Evolutionary conservation across 2,329 filamentous ascomycete genomes (phyloP), one percentile per base, ranked within the genome.

Genomic region (Thermothelomyces thermophilus): DNA sequence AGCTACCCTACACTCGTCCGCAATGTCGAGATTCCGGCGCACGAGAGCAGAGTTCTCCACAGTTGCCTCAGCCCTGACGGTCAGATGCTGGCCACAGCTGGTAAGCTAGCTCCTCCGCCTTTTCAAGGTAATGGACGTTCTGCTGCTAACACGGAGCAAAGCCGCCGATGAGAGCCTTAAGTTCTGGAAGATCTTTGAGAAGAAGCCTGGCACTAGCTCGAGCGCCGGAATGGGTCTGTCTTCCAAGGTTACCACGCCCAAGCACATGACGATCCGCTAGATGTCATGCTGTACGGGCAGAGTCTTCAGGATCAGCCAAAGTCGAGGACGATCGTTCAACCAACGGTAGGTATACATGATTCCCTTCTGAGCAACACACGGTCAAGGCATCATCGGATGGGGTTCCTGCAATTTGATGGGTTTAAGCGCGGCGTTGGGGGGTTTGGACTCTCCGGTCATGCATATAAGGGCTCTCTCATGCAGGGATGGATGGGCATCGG

Each of bases 121-220:
- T 3, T 16, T 22, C 41, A 10, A 34, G 10, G 19, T 30, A 16
- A 17, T 3, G 10, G 1, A 20, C 3, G 6, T 33, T 31, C 6
- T 7, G 7, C 5, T 35, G 20, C 34, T 58, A 58, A 56, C 67
- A 39, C 45, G n/a, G n/a, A 6, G 28, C 56, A 41, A 33, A 82
- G 87, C 91, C 61, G 90, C 91, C 33, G 93, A 98, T 63, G 93
- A 98, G 77, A 91, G 86, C 65, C 78, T 98, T 69, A 98, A 98
- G 75, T 98, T 98, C 79, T 98, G 93, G 93, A 98, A 98, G 83
- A 79, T 98, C 62, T 98, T 98, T 65, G 93, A 98, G 79, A 96
- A 95, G 81, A 97, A 96, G 81, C 76, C 90, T 16, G 90, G 89
- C 48, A 74, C 79, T 52, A 73, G 79, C 53, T 79, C 83, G 45